Conservation (phyloP, 495 filamentous ascomycete genomes). For the Margaritispora aquatica region DNA sequence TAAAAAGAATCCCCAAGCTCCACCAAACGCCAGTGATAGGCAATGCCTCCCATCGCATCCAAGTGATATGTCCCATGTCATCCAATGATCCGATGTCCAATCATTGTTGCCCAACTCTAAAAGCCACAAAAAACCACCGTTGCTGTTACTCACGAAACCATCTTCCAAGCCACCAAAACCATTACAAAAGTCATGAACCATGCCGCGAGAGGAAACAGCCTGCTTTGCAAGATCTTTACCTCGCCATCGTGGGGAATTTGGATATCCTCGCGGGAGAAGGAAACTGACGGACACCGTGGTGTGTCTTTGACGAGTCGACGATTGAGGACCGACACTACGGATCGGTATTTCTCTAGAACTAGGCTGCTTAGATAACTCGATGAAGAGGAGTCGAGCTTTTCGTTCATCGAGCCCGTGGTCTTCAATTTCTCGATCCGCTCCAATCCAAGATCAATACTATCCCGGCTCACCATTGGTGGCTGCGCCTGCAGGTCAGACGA, state of each 20-base stretch:
- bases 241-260: not conserved
- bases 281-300: not conserved
- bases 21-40: not conserved
- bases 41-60: not conserved
- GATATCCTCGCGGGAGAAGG: not conserved
- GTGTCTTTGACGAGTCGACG: not conserved
- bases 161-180: not conserved
- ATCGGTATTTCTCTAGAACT: not conserved
- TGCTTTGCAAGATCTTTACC: not conserved
- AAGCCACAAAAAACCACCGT: not conserved
- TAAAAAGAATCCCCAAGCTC: not conserved
- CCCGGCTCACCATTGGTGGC: slow-evolving; percentile 3
- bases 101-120: too few relatives aligned
- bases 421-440: slow-evolving; percentile 3
- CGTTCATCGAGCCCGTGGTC: not conserved
- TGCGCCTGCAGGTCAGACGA: not conserved
- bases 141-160: not conserved
- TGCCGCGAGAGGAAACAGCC: not conserved
- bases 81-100: too few relatives aligned
- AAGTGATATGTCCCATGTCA: not conserved
- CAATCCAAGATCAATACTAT: slow-evolving; percentile 2
- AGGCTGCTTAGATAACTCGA: not conserved
- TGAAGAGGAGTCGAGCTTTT: not conserved
- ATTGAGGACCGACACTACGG: not conserved
- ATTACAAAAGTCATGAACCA: not conserved